Evolutionary conservation across 495 filamentous ascomycete genomes (phyloP).

Genomic region (Clavariopsis aquatica): DNA sequence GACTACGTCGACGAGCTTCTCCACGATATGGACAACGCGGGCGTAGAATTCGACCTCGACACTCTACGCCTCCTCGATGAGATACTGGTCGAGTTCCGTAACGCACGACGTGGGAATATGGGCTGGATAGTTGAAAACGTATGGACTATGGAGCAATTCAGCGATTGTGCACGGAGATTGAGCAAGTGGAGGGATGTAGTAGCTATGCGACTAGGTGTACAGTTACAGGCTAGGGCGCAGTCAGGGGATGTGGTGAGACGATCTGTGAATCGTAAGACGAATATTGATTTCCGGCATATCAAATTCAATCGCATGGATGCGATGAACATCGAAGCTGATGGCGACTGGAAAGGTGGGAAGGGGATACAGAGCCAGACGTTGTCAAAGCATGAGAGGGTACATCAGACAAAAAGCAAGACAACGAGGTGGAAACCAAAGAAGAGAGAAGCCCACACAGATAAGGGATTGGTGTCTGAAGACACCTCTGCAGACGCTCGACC

Average conservation of each 20-base stretch:
- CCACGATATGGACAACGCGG: slow-evolving; percentile 74
- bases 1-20: slow-evolving; percentile 62
- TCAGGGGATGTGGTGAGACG: background rate
- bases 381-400: no score
- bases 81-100: slow-evolving; percentile 25
- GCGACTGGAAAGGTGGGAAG: no score
- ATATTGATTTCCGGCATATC: no score
- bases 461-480: no score
- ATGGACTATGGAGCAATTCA: slow-evolving; percentile 30
- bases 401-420: no score
- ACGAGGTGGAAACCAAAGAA: no score
- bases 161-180: slow-evolving; percentile 18
- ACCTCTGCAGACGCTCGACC: no score
- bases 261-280: background rate
- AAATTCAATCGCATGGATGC: no score
- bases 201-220: slow-evolving; percentile 22
- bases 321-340: no score
- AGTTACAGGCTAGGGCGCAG: background rate
- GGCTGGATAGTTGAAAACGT: slow-evolving; percentile 23
- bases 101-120: slow-evolving; percentile 6
- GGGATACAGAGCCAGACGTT: no score
- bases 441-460: no score
- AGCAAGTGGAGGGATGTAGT: slow-evolving; percentile 31
- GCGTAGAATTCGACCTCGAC: slow-evolving; percentile 61
- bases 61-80: slow-evolving; percentile 55